These are phyloP conservation scores for Schizophyllum amplum DNA, from an alignment of 1,284 basidiomycete genomes.

Conservation along the genomic window DNA sequence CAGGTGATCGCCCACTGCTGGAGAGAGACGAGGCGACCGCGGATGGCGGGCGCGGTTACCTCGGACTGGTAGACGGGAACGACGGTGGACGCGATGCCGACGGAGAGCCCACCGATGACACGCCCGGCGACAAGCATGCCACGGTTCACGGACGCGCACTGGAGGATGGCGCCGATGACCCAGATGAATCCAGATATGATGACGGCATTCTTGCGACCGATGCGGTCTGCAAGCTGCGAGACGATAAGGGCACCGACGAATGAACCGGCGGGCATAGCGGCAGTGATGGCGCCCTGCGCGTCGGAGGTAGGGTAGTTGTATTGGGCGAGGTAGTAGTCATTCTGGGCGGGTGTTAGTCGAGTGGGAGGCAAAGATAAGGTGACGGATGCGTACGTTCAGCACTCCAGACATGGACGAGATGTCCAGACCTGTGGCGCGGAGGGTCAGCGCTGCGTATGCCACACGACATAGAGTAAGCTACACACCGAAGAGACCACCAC, in stretches of 20 bases:
- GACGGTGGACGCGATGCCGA: slow-evolving; percentile 49
- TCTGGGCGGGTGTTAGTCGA: slow-evolving; percentile 27
- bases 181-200: slow-evolving; percentile 60
- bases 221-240: slow-evolving; percentile 50
- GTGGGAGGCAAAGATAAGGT: background rate
- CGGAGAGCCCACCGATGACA: slow-evolving; percentile 51
- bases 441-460: background rate
- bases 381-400: slow-evolving; percentile 42
- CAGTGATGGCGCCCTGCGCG: slow-evolving; percentile 69
- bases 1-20: slow-evolving; percentile 76
- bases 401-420: slow-evolving; percentile 80
- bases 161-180: slow-evolving; percentile 64
- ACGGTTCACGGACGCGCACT: slow-evolving; percentile 56
- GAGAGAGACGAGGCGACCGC: slow-evolving; percentile 67
- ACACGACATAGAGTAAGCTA: background rate
- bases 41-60: slow-evolving; percentile 59
- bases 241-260: slow-evolving; percentile 55
- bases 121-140: slow-evolving; percentile 64
- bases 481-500: slow-evolving; percentile 63
- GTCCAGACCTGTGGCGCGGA: slow-evolving; percentile 34
- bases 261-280: slow-evolving; percentile 69
- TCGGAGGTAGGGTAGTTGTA: slow-evolving; percentile 30
- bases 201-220: slow-evolving; percentile 61
- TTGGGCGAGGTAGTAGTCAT: slow-evolving; percentile 42
- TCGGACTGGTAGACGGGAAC: slow-evolving; percentile 72